These are phyloP conservation scores for Geotrichum candidum DNA, from an alignment of 1,139 yeast species.

Conservation along the genomic window DNA sequence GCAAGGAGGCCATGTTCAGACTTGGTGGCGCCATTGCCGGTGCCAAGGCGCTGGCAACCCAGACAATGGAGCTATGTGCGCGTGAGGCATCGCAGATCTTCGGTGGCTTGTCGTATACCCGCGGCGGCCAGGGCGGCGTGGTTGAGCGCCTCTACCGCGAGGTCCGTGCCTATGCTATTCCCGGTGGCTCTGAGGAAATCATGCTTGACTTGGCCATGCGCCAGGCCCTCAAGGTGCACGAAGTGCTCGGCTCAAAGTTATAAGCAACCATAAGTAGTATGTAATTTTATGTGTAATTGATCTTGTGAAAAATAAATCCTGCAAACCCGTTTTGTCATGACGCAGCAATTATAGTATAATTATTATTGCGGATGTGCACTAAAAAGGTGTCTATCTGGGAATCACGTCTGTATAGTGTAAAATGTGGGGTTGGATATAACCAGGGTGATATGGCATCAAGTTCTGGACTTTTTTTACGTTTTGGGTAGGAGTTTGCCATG, in stretches of 20 bases:
- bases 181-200: conserved; percentile 44
- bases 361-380: no score
- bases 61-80: conserved; percentile 40
- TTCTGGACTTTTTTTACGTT: no score
- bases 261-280: conserved; percentile 19
- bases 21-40: conserved; percentile 45
- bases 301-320: not conserved
- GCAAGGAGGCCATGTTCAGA: conserved; percentile 38
- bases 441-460: no score
- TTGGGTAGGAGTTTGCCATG: no score
- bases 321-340: no score
- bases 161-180: conserved; percentile 42
- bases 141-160: conserved; percentile 42
- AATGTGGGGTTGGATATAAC: no score
- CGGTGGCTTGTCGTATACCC: conserved; percentile 42
- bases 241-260: conserved; percentile 38
- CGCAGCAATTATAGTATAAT: no score
- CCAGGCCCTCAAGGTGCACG: conserved; percentile 39
- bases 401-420: no score
- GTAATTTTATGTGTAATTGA: not conserved
- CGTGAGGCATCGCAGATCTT: conserved; percentile 43
- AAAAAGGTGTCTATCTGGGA: no score
- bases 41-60: conserved; percentile 40
- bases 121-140: conserved; percentile 42
- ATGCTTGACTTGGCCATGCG: conserved; percentile 41